Percentiles rank a stretch among this genome's conserved stretches.
These are phyloP conservation scores for Leptographium radiaticola DNA, from an alignment of 2,329 filamentous ascomycete genomes.

Conservation along the genomic window DNA sequence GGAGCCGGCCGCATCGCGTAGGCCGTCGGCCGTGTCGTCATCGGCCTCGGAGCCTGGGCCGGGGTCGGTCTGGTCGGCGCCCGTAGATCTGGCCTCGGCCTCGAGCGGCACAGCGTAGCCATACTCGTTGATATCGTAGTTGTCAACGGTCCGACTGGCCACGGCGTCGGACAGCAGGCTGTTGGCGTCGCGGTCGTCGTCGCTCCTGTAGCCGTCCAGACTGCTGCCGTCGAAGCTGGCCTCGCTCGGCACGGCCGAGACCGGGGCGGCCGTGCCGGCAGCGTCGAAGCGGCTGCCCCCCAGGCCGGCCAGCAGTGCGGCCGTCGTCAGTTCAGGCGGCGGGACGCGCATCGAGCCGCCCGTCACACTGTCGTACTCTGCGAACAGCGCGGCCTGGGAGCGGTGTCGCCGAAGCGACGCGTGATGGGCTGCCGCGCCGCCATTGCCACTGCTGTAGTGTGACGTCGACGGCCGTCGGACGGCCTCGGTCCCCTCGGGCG, in stretches of 20 bases:
- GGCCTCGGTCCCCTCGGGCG: not conserved
- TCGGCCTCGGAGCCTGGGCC: not conserved
- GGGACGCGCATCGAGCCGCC: slow-evolving; percentile 12
- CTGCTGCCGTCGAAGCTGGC: slow-evolving; percentile 20
- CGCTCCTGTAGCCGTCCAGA: not conserved
- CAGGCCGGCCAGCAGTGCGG: slow-evolving; percentile 37
- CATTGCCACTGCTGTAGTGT: not conserved
- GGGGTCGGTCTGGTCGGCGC: not conserved
- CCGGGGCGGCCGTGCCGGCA: slow-evolving; percentile 38
- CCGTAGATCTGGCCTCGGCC: too few relatives aligned
- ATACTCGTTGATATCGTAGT: slow-evolving; percentile 1
- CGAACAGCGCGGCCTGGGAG: slow-evolving; percentile 9
- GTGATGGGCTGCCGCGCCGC: slow-evolving; percentile 1
- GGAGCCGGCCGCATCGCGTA: not conserved
- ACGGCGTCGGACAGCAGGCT: not conserved
- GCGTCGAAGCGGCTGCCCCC: slow-evolving; percentile 21
- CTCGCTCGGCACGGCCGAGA: slow-evolving; percentile 29
- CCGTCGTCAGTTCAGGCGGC: slow-evolving; percentile 38
- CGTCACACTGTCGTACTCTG: slow-evolving; percentile 9
- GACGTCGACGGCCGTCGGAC: not conserved
- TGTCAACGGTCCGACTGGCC: not conserved
- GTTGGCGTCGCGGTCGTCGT: not conserved
- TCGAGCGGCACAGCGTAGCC: not conserved
- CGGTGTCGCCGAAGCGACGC: slow-evolving; percentile 7
- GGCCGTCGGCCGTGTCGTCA: not conserved